Evolutionary conservation across 768 basidiomycete genomes (phyloP), one percentile per base, ranked within the genome.

Genomic region (Tylopilus felleus): DNA sequence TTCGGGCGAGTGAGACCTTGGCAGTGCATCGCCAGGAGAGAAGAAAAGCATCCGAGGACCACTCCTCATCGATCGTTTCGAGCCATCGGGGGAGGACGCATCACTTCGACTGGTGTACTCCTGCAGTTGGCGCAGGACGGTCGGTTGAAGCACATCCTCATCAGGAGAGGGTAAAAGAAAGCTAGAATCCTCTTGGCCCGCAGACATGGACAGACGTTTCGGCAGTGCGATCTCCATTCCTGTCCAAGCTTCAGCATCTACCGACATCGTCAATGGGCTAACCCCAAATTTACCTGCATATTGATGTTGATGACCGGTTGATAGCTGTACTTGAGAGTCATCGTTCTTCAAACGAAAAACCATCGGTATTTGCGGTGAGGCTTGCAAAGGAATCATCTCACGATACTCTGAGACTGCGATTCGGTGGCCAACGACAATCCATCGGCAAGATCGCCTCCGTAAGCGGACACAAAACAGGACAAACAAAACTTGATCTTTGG

Each of bases 371-470:
- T 48, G 42, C 13, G 27, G 39, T 19, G 39, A 52, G 36, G 45
- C 43, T 50, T 56, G 52, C 38, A 46, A 59, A 25, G 51, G 48
- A 54, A 57, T 49, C 39, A 55, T 49, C 78, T 60, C 55, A 70
- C 60, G 43, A 60, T 62, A 42, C 53, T 66, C 49, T 65, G 63
- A 51, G 73, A 64, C 43, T 75, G 73, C 8, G 75, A 74, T 28
- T 69, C 71, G 7, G 69, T 66, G 23, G 65, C 65, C 31, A 72
- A 53, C 4, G 79, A 74, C 28, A 80, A 54, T 29, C 75, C 79
- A 14, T 74, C 72, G 13, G 74, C 75, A 23, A 81, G 68, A 48
- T 78, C 80, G 38, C 76, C 76, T 13, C 76, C 80, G 44, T 72
- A 80, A 14, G 75, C 74, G 46, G 77, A 76, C 46, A 71, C 71